Evolutionary conservation across 2,329 filamentous ascomycete species (phyloP), one percentile per base, ranked within the genome.

Genomic region (Zalaria sp.): DNA sequence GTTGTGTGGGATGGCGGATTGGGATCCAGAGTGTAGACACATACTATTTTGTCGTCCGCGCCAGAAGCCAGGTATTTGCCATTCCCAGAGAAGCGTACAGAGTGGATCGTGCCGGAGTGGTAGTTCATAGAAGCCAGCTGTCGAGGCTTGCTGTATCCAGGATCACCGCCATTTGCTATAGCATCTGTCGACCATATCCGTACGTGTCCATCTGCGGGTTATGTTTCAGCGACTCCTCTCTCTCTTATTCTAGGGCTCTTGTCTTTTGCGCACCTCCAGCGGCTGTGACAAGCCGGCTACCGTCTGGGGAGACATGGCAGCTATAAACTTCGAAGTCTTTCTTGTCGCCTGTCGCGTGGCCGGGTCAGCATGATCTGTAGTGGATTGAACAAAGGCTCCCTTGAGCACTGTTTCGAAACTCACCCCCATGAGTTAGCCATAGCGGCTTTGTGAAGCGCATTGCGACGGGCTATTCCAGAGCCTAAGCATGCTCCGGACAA

Each of bases 311-410:
- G 49, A 98, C 79, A 70, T 96, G 85, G 62, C 89, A 96, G 66
- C 86, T 94, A 68, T 96, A 98, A 51, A 96, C 89, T 65, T 98
- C 91, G 58, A 93, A 93, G 60, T 96, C 88, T 60, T 95, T 96
- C 61, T 93, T 85, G 68, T 98, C 91, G 60, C 89, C 83, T 85
- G 54, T 52, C 7, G 18, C 7, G 38, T 32, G 6, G 8, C 10
- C 26, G 29, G 7, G n/a, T 7, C 29, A 32, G n/a, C 29, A 32
- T 32, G 7, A 32, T 32, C 7, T 32, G 29, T 32, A 32, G 29
- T 7, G 29, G 7, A 32, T 32, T 32, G 7, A 32, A n/a, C 29
- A 32, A 32, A 7, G 29, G 29, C 29, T 18, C 18, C 7, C 29
- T 32, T 7, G 29, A 32, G 29, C 29, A n/a, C 29, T 36, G 31